These are phyloP conservation scores for Leccinum broughii DNA, from an alignment of 768 basidiomycete species.

Conservation along the genomic window DNA sequence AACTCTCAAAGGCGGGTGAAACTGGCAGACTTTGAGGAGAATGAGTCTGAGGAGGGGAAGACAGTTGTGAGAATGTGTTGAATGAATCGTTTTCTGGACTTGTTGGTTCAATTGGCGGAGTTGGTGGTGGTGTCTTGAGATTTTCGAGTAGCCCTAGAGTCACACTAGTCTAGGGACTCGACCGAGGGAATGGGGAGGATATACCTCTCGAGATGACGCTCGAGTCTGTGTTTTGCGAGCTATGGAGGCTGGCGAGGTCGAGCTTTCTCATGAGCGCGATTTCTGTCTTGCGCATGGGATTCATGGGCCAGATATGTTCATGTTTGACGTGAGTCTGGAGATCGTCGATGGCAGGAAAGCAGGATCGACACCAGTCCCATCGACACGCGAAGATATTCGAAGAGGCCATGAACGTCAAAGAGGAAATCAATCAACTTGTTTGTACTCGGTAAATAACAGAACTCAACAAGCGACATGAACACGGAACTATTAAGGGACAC, in stretches of 20 bases:
- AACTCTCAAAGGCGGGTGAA: slow-evolving; percentile 24
- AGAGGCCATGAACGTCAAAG: slow-evolving; percentile 4
- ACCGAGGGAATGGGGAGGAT: not conserved
- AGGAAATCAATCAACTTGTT: slow-evolving; percentile 14
- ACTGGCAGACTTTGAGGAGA: slow-evolving; percentile 15
- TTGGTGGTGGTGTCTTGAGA: slow-evolving; percentile 4
- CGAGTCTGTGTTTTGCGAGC: slow-evolving; percentile 15
- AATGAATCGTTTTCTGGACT: slow-evolving; percentile 7
- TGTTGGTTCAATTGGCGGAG: not conserved
- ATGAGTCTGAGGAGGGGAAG: slow-evolving; percentile 19
- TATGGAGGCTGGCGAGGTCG: slow-evolving; percentile 38
- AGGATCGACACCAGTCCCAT: slow-evolving; percentile 55
- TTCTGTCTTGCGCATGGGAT: slow-evolving; percentile 47
- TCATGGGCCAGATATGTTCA: slow-evolving; percentile 46
- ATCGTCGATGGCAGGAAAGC: slow-evolving; percentile 38
- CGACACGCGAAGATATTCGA: slow-evolving; percentile 39
- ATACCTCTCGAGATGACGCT: slow-evolving; percentile 22
- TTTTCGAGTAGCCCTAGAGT: slow-evolving; percentile 7
- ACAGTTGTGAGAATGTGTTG: slow-evolving; percentile 20
- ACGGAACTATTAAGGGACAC: slow-evolving; percentile 6
- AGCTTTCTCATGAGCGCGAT: slow-evolving; percentile 39
- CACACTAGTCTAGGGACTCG: slow-evolving; percentile 5
- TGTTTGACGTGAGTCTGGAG: slow-evolving; percentile 48
- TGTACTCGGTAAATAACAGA: slow-evolving; percentile 15
- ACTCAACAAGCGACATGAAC: not conserved